Evolutionary conservation across 148 eudicot species (phyloP), one percentile per base, ranked within the genome.

Genomic region (Euryodendron excelsum): DNA sequence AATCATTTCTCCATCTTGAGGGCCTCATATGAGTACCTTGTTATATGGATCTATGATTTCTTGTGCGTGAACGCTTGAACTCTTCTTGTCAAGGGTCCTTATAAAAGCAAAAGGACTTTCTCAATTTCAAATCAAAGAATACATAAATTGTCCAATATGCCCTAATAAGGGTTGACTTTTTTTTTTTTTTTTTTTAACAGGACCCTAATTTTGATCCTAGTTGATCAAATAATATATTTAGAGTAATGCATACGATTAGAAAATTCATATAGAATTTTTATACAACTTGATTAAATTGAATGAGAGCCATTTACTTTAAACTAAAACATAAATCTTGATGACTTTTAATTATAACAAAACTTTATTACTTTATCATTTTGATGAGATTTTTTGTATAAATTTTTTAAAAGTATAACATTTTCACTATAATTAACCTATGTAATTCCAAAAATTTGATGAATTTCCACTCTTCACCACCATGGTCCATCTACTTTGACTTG

Each of bases 151-250:
- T 55, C 45, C 44, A 73, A 11, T 53, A 33, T 73, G 17, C 63
- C 61, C 75, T 31, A 34, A 58, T n/a, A n/a, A 9, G 63, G 53
- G 76, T 73, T 73, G 76, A 73, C 76, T 55, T 73, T 17, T 27
- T 53, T 5, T 0, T 41, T 20, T 1, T 37, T 21, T 18, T 37
- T 1, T 37, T 34, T 39, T 65, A 36, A 36, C 11, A 18, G 45
- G 34, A 39, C 48, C 71, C 37, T 28, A 52, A 21, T 37, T 31
- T 53, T 12, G 12, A 73, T 55, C 20, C 33, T 34, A 36, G 56
- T 30, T 28, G 39, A 50, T 72, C 28, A 30, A 72, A 31, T 61
- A 72, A 72, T 72, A n/a, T n/a, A n/a, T n/a, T n/a, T n/a, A n/a
- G n/a, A n/a, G n/a, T n/a, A n/a, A n/a, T n/a, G n/a, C n/a, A n/a